These are phyloP conservation scores for Cinnamomum chago DNA, from an alignment of 164 flowering plant genomes.

Conservation along the genomic window DNA sequence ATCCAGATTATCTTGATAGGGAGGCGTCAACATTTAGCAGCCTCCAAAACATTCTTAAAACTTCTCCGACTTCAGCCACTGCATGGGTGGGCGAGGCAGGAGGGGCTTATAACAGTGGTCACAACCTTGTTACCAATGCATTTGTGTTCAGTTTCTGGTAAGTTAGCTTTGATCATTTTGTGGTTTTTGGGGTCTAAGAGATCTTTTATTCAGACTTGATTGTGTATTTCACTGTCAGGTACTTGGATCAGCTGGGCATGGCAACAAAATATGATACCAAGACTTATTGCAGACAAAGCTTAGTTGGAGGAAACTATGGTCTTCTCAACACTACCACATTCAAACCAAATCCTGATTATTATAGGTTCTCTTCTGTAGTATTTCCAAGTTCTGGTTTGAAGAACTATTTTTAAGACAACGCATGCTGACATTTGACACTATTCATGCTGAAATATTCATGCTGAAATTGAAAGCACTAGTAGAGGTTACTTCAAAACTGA, in stretches of 20 bases:
- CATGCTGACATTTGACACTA: neutral
- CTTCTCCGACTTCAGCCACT: conserved; percentile 36
- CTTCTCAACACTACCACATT: conserved; percentile 66
- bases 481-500: too few relatives aligned
- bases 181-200: neutral
- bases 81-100: conserved; percentile 99
- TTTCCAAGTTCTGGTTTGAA: neutral
- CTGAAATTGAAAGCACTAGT: too few relatives aligned
- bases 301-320: conserved; percentile 90
- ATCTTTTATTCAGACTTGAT: conserved; percentile 1
- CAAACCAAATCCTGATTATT: conserved; percentile 83
- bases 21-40: conserved; percentile 41
- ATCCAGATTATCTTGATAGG: conserved; percentile 71
- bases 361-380: conserved; percentile 44
- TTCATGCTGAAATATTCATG: too few relatives aligned
- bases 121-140: conserved; percentile 64
- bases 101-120: conserved; percentile 93
- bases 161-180: neutral
- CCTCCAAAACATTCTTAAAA: conserved; percentile 42
- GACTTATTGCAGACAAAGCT: conserved; percentile 78
- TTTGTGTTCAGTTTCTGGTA: conserved; percentile 93
- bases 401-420: neutral
- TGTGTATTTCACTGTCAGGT: conserved; percentile 38
- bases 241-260: conserved; percentile 90
- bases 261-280: conserved; percentile 58